These are phyloP conservation scores for Flaveria sonorensis DNA, from an alignment of 129 eudicot genomes.

Conservation along the genomic window DNA sequence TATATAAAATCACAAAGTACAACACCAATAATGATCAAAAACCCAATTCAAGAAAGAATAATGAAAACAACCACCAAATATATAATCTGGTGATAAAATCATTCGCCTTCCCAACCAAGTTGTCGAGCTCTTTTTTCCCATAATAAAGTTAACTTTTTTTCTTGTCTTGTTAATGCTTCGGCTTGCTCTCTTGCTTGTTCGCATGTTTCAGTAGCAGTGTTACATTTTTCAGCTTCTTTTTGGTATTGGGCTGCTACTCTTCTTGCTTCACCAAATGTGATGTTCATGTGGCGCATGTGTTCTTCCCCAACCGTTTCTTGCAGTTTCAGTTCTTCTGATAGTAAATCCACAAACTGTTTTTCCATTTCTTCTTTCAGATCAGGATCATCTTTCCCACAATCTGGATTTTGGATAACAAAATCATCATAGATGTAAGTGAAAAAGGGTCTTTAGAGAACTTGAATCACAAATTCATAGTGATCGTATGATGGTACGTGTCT, in stretches of 20 bases:
- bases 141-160: constrained; percentile 63
- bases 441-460: not conserved
- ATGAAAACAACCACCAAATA: constrained; percentile 13
- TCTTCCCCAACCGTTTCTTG: constrained; percentile 64
- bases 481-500: not conserved
- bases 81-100: not conserved
- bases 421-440: constrained; percentile 8
- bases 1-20: constrained; percentile 36
- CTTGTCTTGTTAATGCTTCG: constrained; percentile 63
- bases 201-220: constrained; percentile 76
- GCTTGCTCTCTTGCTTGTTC: constrained; percentile 76
- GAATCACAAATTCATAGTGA: not conserved
- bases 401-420: constrained; percentile 32
- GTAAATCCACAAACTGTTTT: constrained; percentile 78
- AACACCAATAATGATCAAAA: constrained; percentile 17
- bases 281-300: constrained; percentile 70
- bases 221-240: constrained; percentile 86
- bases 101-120: constrained; percentile 75
- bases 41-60: constrained; percentile 30
- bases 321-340: constrained; percentile 77
- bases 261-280: constrained; percentile 77
- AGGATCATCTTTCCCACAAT: constrained; percentile 85
- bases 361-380: constrained; percentile 88
- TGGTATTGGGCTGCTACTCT: constrained; percentile 73
- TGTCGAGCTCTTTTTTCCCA: constrained; percentile 83